Base-by-base conservation (phyloP, 495 filamentous ascomycete genomes). In the Astrothelium macrocarpum region DNA sequence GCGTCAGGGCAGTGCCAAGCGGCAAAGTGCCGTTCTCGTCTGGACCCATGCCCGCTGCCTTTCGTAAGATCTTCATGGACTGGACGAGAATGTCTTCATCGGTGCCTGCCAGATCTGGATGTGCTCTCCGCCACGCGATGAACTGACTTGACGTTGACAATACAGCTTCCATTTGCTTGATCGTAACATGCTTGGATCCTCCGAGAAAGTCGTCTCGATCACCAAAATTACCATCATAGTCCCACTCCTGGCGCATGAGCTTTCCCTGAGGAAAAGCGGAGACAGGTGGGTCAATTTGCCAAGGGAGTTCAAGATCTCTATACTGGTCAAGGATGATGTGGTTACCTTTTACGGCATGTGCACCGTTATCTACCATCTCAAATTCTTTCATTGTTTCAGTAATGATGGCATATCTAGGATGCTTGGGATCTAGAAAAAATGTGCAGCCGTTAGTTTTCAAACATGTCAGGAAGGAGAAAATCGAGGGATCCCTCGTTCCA, bases 51-150 rank as follows among this genome's bases (percentile, higher is more conserved):
- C 49, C 49, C 20, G 49, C 49, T 28, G 49, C 49, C 16, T 56
- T 25, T 29, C 49, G 49, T 25, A 56, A 29, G 7, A 28, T 29
- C 49, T 16, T 56, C 23, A 56, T 26, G 9, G 25, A 9, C 25
- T 56, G 26, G 25, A 29, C 26, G 2, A 56, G 25, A 20, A 28
- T 1, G 29, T 69, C 67, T 45, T 66, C 61, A 12, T 71, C 71
- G 5, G 71, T 73, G 0, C 61, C 62, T 4, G 64, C 72, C 2
- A 63, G 36, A 9, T 72, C 66, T 18, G 58, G 76, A 75, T 84
- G 70, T 0, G 78, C 80, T 66, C 82, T 68, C 32, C 78, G 68
- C 82, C 81, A 84, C 45, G 80, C 64, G 0, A 74, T 77, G 10
- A 82, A 73, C 14, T 74, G 68, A 63, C 81, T 83, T 7, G 59